phyloP scores from a whole-genome alignment of 805 yeast species.

The Gaillardinia entomophila region DNA sequence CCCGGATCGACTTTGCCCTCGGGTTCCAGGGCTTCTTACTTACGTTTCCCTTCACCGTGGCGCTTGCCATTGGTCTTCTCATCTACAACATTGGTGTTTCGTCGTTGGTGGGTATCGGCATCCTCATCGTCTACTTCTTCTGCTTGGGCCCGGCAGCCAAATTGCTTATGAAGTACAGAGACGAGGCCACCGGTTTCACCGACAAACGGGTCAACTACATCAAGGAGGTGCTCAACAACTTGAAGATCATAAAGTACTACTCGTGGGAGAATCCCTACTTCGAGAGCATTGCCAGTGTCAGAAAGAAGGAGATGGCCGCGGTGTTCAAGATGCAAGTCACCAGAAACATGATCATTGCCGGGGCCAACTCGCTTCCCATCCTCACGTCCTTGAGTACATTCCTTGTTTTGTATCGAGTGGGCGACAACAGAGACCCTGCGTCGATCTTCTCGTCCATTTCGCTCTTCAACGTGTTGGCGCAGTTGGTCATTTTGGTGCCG shows the following conservation, averaged over 20 bases:
- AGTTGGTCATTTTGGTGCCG: conserved; percentile 65
- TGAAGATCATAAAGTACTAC: conserved; percentile 80
- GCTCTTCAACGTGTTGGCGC: conserved; percentile 55
- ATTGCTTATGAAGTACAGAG: conserved; percentile 50
- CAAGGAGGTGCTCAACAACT: conserved; percentile 71
- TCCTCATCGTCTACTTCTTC: conserved; percentile 46
- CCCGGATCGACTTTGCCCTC: conserved; percentile 75
- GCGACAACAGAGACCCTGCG: conserved; percentile 43
- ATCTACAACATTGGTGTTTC: conserved; percentile 66
- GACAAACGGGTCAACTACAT: conserved; percentile 72
- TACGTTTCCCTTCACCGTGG: conserved; percentile 59
- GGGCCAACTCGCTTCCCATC: conserved; percentile 62
- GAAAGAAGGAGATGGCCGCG: conserved; percentile 56
- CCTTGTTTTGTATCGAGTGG: conserved; percentile 30
- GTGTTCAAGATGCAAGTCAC: conserved; percentile 60
- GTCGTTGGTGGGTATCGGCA: conserved; percentile 64
- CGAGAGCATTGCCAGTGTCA: conserved; percentile 45
- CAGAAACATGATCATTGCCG: conserved; percentile 53
- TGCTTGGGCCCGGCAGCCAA: conserved; percentile 44
- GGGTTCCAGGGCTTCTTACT: conserved; percentile 61
- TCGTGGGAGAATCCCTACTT: conserved; percentile 88
- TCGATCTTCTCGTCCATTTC: conserved; percentile 66
- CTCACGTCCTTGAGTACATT: conserved; percentile 62
- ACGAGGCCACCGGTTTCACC: conserved; percentile 55
- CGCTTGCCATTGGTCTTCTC: conserved; percentile 58